Evolutionary conservation across 2,329 filamentous ascomycete genomes (phyloP), one percentile per base, ranked within the genome.

Genomic region (Diaporthe humulicola): DNA sequence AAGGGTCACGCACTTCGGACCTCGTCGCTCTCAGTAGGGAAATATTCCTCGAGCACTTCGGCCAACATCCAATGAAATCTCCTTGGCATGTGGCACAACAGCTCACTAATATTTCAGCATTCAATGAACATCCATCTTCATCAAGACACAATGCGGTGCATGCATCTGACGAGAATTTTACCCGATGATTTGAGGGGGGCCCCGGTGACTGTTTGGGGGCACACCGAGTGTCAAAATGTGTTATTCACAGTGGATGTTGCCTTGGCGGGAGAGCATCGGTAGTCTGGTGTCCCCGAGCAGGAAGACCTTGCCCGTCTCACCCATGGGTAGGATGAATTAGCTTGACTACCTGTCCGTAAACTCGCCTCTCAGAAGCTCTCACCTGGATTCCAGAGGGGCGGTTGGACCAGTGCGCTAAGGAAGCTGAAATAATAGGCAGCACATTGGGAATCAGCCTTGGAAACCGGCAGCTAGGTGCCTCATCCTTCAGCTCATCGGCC

Each of bases 301-400:
- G 22, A 14, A 64, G n/a, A 14, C 15, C 2, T 15, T 48, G 17
- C 25, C 40, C 60, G 15, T 64, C 25, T n/a, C 4, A 64, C 25
- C 2, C 6, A 30, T 48, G 17, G 6, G 40, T 19, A 25, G 25
- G 9, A 42, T 48, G 2, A 45, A 42, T 17, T 22, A 15, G 22
- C 17, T 25, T 19, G 36, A 8, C 5, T 3, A 25, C n/a, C n/a
- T 15, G 8, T 8, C 15, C 7, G 4, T 19, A 12, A 19, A 9
- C 10, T 12, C 19, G 3, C 15, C 17, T 42, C 36, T 19, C 1
- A 15, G 9, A 25, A 15, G n/a, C n/a, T 4, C 22, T 6, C 17
- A 8, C 3, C 1, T 9, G 4, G 17, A 15, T 2, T 2, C 2
- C n/a, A 6, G 6, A n/a, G 4, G 19, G 12, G 8, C 2, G 42